Base-by-base conservation (phyloP, 2,329 filamentous ascomycete genomes). In the Diaporthe destruens region DNA sequence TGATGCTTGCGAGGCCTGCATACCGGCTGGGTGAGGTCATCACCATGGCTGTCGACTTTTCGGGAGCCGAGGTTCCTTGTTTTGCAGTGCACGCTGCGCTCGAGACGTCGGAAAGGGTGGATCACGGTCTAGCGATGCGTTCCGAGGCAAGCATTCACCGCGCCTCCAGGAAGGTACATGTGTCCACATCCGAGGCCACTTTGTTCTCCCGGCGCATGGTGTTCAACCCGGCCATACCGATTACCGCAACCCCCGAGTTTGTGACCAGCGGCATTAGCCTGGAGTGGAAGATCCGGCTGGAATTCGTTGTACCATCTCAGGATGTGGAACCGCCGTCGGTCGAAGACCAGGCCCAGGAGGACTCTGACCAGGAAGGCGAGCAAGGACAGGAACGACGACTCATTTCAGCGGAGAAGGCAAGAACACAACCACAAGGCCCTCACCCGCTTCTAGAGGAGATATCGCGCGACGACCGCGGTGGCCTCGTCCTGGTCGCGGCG, bases 11-110 rank as follows among this genome's bases (percentile, higher is more conserved):
- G 6, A 91, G 96, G 12, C 94, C 96, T 0, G 91, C 95, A 0
- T 98, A 97, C 84, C 89, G 95, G 56, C 86, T 99, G 0, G 96
- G 96, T 72, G 96, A 99, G 81, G 91, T 92, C 0, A 90, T 98
- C 56, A 94, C 91, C 16, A 92, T 94, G 76, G 93, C 91, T 0
- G 89, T 99, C 73, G 95, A 98, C 81, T 97, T 98, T 79, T 88
- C 89, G 0, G 87, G 91, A 74, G 90, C 93, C 1, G 89, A 94
- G 74, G 90, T 97, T 29, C 91, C 94, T 2, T 97, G 94, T 80
- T 98, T 98, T 80, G 94, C 94, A 1, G 87, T 98, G 16, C 92
- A 96, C 75, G 89, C 93, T 5, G 92, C 93, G 0, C 88, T 99
- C 32, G 96, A 99, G 82, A 96, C 94, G 0, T 90, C 91, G 0